Evolutionary conservation across 306 rosid species (phyloP).

Genomic region (Cicer pinnatifidum): DNA sequence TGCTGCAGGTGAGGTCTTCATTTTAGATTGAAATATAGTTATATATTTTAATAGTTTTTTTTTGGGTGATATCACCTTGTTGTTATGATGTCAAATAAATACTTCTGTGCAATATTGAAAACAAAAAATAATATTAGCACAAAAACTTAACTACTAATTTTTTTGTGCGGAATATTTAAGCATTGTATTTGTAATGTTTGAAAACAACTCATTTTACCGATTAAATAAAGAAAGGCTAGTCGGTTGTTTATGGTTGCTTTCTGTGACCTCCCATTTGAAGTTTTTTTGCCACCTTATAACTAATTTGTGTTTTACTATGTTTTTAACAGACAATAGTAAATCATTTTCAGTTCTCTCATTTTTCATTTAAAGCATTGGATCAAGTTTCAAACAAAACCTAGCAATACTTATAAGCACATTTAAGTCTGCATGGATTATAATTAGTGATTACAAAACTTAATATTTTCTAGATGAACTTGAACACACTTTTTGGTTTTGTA

Average conservation of each 20-base stretch:
- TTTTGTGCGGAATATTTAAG: constrained; percentile 21
- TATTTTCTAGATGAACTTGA: constrained; percentile 40
- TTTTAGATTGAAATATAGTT: constrained; percentile 37
- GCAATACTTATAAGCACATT: constrained; percentile 2
- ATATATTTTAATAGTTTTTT: constrained; percentile 1
- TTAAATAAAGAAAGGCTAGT: background rate
- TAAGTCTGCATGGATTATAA: constrained; percentile 5
- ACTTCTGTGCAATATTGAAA: background rate
- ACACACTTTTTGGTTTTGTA: background rate
- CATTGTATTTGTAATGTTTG: background rate
- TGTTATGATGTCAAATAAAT: constrained; percentile 25
- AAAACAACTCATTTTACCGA: background rate
- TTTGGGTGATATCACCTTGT: background rate
- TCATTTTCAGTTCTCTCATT: background rate
- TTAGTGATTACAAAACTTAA: constrained; percentile 29
- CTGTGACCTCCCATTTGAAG: background rate
- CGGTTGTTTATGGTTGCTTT: background rate
- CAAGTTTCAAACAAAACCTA: constrained; percentile 18
- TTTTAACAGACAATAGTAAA: constrained; percentile 4
- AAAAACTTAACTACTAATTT: background rate
- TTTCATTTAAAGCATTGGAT: constrained; percentile 26
- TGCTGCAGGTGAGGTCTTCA: constrained; percentile 76
- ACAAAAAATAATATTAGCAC: background rate
- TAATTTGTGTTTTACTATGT: constrained; percentile 5
- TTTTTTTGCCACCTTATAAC: constrained; percentile 20